Evolutionary conservation across 257 asterid species (phyloP), one percentile per base, ranked within the genome.

Genomic region (Solanum bulbocastanum): DNA sequence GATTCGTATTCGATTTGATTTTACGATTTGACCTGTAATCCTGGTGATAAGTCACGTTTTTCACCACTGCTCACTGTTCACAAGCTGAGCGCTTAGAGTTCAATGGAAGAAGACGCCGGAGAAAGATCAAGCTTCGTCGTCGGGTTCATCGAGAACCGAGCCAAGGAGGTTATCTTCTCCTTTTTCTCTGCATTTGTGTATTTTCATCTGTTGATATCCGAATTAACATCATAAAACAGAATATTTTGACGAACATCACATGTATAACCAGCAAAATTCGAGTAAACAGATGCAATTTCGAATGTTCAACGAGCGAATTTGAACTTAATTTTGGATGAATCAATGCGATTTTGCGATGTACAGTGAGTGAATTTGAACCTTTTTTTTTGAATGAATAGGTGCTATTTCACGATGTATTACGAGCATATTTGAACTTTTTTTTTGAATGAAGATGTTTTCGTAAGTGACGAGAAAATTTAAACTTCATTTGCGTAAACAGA

Each of bases 91-190:
- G 33, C 35, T n/a, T n/a, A 3, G 58, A 40, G 39, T 44, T 25
- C 65, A 81, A 95, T 95, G 98, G 98, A 95, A 85, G 97, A 94
- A 90, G 95, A 93, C 33, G 60, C 93, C 22, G 98, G 98, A 73
- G 98, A 95, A 87, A 92, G 90, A 87, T 94, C 99, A 62, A 96
- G 95, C 94, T 93, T 96, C 94, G 93, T 94, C 90, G 91, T 94
- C 82, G 98, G 98, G 86, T 93, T 95, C 42, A 94, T 96, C 39
- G 98, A 95, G 92, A 96, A 96, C 88, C 95, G 99, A 85, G 98
- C 99, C 87, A 96, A 96, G 90, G 99, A 96, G 99, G 99, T 94
- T 10, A 72, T 36, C 71, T 85, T 23, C 33, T 83, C 85, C 68
- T n/a, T 49, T 30, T 86, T 73, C 89, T 71, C 68, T 37, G 32